phyloP scores from a whole-genome alignment of 176 grass and related monocot species.

The sorghum (Sorghum bicolor) region DNA sequence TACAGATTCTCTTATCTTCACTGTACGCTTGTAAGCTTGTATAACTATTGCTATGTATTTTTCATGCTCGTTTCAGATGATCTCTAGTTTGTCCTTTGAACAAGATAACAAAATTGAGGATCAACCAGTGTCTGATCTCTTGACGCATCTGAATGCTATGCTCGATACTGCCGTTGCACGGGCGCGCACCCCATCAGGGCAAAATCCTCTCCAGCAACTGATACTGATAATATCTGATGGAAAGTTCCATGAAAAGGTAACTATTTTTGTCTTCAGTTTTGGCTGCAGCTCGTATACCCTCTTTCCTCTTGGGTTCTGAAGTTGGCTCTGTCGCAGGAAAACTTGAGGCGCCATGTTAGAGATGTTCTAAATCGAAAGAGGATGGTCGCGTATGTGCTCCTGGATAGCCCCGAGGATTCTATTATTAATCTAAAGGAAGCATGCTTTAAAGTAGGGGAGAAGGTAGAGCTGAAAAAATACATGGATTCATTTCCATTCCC shows the following conservation, averaged over 20 bases:
- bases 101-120: conserved; percentile 94
- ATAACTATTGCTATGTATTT: not conserved
- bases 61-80: conserved; percentile 52
- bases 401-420: conserved; percentile 79
- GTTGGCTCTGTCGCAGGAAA: conserved; percentile 44
- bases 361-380: conserved; percentile 75
- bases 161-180: conserved; percentile 69
- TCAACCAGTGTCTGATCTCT: conserved; percentile 86
- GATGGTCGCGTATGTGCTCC: conserved; percentile 85
- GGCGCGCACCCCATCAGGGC: conserved; percentile 71
- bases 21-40: not conserved
- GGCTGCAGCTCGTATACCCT: not conserved
- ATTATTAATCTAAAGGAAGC: conserved; percentile 76
- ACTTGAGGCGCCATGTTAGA: conserved; percentile 70
- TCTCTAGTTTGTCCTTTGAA: conserved; percentile 86
- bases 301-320: conserved; percentile 20
- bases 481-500: conserved; percentile 88
- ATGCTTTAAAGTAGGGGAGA: conserved; percentile 38
- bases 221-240: conserved; percentile 91
- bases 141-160: conserved; percentile 76
- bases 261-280: not conserved
- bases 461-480: conserved; percentile 49
- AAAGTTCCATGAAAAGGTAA: conserved; percentile 87
- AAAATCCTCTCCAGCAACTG: conserved; percentile 88
- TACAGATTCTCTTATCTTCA: not conserved